Evolutionary conservation across 805 yeast species (phyloP).

Genomic region (Yamadazyma tumulicola): DNA sequence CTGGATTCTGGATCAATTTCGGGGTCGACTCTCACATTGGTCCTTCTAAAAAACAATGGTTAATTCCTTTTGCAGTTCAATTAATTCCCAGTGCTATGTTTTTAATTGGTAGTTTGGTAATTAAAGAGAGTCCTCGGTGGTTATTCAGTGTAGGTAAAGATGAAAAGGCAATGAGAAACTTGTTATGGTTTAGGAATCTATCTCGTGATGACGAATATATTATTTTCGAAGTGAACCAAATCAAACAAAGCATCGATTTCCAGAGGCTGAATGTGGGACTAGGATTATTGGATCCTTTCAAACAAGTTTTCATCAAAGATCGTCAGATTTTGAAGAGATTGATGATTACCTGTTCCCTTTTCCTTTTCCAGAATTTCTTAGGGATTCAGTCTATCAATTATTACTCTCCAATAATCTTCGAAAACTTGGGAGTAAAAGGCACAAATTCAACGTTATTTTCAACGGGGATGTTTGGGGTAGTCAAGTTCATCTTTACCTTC

Average conservation of each 20-base stretch:
- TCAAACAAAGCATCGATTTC: conserved; percentile 27
- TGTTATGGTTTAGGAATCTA: conserved; percentile 32
- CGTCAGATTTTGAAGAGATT: conserved; percentile 24
- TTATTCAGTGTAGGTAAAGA: conserved; percentile 25
- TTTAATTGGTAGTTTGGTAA: conserved; percentile 26
- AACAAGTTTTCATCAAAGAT: conserved; percentile 27
- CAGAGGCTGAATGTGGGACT: conserved; percentile 28
- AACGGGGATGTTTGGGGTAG: conserved; percentile 40
- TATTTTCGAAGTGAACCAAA: conserved; percentile 33
- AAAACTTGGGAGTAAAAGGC: conserved; percentile 35
- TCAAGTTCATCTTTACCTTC: conserved; percentile 32
- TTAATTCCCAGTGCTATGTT: conserved; percentile 35
- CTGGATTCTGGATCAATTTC: conserved; percentile 15
- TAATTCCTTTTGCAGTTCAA: conserved; percentile 39
- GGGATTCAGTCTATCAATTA: conserved; percentile 40
- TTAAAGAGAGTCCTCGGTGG: conserved; percentile 39
- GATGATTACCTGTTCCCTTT: conserved; percentile 28
- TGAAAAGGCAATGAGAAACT: conserved; percentile 31
- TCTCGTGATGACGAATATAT: conserved; percentile 34
- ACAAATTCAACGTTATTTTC: conserved; percentile 35
- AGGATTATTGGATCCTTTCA: conserved; percentile 32
- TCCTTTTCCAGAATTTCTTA: conserved; percentile 36
- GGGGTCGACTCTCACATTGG: conserved; percentile 8
- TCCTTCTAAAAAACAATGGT: conserved; percentile 29
- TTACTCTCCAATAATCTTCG: conserved; percentile 35